Conservation (phyloP, 192 early-diverging fungal species). For the Gigaspora rosea region DNA sequence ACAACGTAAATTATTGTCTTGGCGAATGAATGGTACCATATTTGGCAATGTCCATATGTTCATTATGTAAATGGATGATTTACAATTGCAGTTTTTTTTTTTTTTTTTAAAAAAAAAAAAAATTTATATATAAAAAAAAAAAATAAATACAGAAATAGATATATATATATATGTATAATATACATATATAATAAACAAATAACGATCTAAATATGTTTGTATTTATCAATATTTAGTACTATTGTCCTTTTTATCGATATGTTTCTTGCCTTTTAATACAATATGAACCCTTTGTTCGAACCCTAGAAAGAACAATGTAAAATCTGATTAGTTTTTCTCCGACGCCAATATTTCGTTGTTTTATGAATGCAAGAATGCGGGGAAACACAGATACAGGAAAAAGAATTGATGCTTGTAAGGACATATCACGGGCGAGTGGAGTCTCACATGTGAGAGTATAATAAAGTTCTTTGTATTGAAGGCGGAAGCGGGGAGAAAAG, state of each 20-base stretch:
- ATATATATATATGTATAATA: too few relatives aligned
- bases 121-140: too few relatives aligned
- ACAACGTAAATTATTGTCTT: background rate
- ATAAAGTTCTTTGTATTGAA: conserved; percentile 15
- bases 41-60: background rate
- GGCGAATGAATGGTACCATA: background rate
- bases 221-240: background rate
- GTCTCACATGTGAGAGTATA: conserved; percentile 2
- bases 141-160: too few relatives aligned
- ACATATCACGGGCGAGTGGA: conserved; percentile 1
- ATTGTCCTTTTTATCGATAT: conserved; percentile 9
- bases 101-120: conserved; percentile 6
- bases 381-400: background rate
- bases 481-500: conserved; percentile 10
- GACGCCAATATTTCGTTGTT: conserved; percentile 1
- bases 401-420: conserved; percentile 1
- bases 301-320: background rate
- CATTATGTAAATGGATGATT: conserved; percentile 13
- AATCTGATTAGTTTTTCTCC: conserved; percentile 2
- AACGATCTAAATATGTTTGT: conserved; percentile 3
- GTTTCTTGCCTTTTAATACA: conserved; percentile 20
- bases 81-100: conserved; percentile 12
- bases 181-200: too few relatives aligned
- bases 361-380: conserved; percentile 7
- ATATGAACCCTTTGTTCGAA: background rate